Evolutionary conservation across 805 yeast species (phyloP).

Genomic region (Cyberlindnera mycetangii): DNA sequence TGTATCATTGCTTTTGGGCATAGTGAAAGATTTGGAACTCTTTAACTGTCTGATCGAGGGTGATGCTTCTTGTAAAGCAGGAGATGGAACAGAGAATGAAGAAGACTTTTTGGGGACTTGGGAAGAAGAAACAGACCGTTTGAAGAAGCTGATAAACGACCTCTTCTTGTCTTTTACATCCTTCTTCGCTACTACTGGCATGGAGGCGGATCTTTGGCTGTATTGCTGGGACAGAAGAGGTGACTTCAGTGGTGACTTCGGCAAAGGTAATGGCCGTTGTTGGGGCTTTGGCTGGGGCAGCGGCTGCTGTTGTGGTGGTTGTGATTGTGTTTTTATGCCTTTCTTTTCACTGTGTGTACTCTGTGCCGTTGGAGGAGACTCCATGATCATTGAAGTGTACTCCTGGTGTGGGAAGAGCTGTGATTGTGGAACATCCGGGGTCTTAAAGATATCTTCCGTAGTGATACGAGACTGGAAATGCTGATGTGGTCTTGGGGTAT

Average conservation of each 20-base stretch:
- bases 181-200: conserved; percentile 20
- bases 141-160: conserved; percentile 24
- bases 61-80: neutral
- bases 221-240: conserved; percentile 14
- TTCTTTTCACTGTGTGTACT: conserved; percentile 9
- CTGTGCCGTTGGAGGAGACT: conserved; percentile 4
- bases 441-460: conserved; percentile 24
- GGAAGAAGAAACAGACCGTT: conserved; percentile 21
- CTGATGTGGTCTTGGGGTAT: neutral
- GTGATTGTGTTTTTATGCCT: neutral
- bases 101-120: conserved; percentile 11
- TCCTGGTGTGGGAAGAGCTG: conserved; percentile 18
- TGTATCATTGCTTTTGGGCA: conserved; percentile 2
- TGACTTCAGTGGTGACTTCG: conserved; percentile 8
- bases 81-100: conserved; percentile 8
- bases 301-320: neutral
- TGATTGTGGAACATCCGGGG: conserved; percentile 25
- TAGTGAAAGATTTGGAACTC: conserved; percentile 20
- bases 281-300: neutral
- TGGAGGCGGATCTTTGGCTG: conserved; percentile 24
- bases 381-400: conserved; percentile 20
- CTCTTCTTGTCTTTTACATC: conserved; percentile 20
- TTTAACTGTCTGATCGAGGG: conserved; percentile 2
- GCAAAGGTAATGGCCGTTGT: conserved; percentile 16
- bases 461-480: neutral